Evolutionary conservation across 306 rosid genomes (phyloP), one percentile per base, ranked within the genome.

Genomic region (Clitoria ternatea): DNA sequence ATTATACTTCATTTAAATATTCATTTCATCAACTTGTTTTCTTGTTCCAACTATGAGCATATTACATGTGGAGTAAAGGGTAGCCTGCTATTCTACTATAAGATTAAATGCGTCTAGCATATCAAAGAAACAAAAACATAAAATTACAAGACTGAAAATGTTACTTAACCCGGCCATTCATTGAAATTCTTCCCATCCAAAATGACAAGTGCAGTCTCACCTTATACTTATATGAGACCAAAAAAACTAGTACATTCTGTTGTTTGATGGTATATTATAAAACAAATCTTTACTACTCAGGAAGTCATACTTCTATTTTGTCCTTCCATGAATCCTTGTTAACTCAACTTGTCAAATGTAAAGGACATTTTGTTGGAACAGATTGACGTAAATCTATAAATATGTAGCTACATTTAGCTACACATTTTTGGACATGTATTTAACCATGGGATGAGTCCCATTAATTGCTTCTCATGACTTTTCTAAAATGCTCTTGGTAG

Each of bases 361-460:
- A 66, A 27, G n/a, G 30, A 23, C 57, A 17, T 52, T 22, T 30
- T 36, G 48, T 50, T 70, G 53, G 8, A 63, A 62, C 68, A 33
- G 27, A 14, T 47, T 29, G 61, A 54, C 70, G 56, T 53, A 53
- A 66, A 62, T 17, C 64, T 79, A 60, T 37, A 60, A 24, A 35
- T 47, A 74, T 61, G 66, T 56, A 53, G 59, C 66, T 61, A 73
- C 13, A 32, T 77, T 22, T 24, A 49, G 55, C 83, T 81, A 76
- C 74, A 72, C 80, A 23, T 39, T 70, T 61, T 26, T 56, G 37
- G 39, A 45, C 42, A 72, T 55, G 36, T 10, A 23, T 32, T 73
- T 59, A 35, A 66, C 42, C 68, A 59, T 22, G 44, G 61, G 61
- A 32, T n/a, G 5, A 11, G 43, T 32, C 35, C 52, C 55, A 44